Percentiles rank a stretch among this genome's conserved stretches.
These are phyloP conservation scores for Lactarius hengduanensis DNA, from an alignment of 768 basidiomycete genomes.

Conservation along the genomic window DNA sequence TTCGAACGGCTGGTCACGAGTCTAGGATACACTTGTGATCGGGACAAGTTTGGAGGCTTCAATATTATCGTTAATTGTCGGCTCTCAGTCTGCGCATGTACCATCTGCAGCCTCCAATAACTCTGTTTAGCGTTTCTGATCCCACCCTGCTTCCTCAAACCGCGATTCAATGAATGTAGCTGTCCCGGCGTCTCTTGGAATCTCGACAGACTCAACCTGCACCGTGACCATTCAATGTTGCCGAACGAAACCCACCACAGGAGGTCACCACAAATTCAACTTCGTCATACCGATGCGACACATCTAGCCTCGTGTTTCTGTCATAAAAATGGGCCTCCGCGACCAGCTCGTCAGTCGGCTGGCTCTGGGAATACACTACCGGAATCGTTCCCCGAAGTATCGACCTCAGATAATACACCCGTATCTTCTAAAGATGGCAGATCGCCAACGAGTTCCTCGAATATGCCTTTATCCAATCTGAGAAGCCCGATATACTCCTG, in stretches of 20 bases:
- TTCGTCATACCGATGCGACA: conserved; percentile 83
- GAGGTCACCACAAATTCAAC: conserved; percentile 93
- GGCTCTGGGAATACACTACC: background rate
- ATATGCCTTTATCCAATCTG: conserved; percentile 16
- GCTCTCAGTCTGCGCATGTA: too few relatives aligned
- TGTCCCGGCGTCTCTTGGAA: conserved; percentile 62
- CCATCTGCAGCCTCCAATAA: background rate
- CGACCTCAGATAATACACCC: background rate
- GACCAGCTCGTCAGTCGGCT: background rate
- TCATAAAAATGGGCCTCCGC: too few relatives aligned
- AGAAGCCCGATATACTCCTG: conserved; percentile 25
- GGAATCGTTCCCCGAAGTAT: background rate
- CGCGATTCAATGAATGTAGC: conserved; percentile 79
- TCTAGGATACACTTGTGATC: too few relatives aligned
- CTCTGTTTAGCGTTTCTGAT: conserved; percentile 72
- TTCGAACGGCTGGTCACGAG: too few relatives aligned
- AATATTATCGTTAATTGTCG: too few relatives aligned
- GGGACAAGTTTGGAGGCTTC: too few relatives aligned
- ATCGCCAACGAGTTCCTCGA: conserved; percentile 18
- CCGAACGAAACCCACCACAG: conserved; percentile 92
- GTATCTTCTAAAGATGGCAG: background rate
- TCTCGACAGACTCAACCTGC: conserved; percentile 49
- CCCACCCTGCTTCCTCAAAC: conserved; percentile 88
- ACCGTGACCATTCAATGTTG: conserved; percentile 70
- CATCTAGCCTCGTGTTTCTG: conserved; percentile 36